Evolutionary conservation across 2,329 filamentous ascomycete species (phyloP).

Genomic region (Talaromyces islandicus): DNA sequence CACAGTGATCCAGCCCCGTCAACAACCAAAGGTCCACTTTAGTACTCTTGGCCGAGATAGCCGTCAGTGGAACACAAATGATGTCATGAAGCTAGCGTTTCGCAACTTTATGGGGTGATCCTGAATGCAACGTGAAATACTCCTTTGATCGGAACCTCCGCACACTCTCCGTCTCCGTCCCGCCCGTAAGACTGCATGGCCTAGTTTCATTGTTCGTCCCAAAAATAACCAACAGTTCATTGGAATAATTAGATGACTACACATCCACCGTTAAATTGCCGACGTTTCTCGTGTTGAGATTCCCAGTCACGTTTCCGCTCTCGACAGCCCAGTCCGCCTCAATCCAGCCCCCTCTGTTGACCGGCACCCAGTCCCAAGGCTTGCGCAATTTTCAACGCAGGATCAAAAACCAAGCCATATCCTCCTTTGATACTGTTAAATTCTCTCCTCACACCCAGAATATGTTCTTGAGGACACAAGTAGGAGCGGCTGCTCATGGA

Average conservation of each 20-base stretch:
- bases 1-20: no score
- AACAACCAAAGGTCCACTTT: neutral
- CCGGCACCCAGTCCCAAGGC: neutral
- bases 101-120: neutral
- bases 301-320: neutral
- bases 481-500: slow-evolving; percentile 8
- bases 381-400: neutral
- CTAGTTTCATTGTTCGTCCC: neutral
- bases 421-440: neutral
- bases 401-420: neutral
- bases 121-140: neutral
- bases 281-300: neutral
- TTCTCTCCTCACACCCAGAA: slow-evolving; percentile 6
- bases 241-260: neutral
- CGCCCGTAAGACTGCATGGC: neutral
- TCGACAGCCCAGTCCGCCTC: neutral
- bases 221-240: neutral
- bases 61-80: neutral
- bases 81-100: neutral
- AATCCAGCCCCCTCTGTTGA: neutral
- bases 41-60: neutral
- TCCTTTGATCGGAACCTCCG: neutral
- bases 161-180: no score
- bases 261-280: neutral
- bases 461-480: slow-evolving; percentile 8